Evolutionary conservation across 2,329 filamentous ascomycete species (phyloP).

Genomic region (Leptographium lundbergii): DNA sequence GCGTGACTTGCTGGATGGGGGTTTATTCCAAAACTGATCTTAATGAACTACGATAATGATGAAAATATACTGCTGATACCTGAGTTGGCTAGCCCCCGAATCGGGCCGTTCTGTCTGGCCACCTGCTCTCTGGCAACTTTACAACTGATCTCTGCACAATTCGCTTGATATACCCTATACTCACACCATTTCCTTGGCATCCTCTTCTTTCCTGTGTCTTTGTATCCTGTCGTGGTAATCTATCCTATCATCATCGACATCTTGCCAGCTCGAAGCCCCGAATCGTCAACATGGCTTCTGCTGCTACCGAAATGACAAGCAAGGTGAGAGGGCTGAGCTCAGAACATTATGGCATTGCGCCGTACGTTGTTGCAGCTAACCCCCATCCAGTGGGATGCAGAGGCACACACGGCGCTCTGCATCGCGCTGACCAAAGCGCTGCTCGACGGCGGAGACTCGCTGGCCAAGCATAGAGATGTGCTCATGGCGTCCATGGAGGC

Average conservation of each 20-base stretch:
- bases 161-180: background rate
- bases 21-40: background rate
- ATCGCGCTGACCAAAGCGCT: constrained; percentile 12
- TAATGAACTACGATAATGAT: background rate
- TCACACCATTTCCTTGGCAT: background rate
- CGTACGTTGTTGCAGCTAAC: background rate
- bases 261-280: background rate
- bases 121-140: background rate
- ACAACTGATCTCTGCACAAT: background rate
- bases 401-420: constrained; percentile 13
- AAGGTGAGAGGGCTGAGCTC: constrained; percentile 1
- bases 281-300: background rate
- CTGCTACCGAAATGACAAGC: background rate
- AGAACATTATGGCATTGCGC: background rate
- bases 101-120: background rate
- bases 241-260: background rate
- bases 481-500: constrained; percentile 22
- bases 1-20: background rate
- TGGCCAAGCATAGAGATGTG: constrained; percentile 16
- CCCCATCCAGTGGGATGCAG: constrained; percentile 13
- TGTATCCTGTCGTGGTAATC: background rate
- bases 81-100: background rate
- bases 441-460: constrained; percentile 1
- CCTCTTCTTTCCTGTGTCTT: background rate
- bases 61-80: background rate